Evolutionary conservation across 108 stramenopile species (phyloP).

Genomic region (Aurantiochytrium sp.): DNA sequence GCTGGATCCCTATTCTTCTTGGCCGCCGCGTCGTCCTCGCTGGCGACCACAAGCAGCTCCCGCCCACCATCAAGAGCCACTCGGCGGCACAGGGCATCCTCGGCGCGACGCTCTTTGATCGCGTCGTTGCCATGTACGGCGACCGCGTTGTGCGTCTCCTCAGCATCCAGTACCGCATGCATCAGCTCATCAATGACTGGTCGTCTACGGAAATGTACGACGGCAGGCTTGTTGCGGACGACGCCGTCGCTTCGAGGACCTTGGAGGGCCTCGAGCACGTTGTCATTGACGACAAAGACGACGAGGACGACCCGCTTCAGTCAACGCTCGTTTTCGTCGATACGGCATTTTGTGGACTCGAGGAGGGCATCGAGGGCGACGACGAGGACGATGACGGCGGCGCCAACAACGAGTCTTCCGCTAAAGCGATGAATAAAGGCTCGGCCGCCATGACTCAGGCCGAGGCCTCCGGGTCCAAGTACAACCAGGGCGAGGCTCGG

Average conservation of each 20-base stretch:
- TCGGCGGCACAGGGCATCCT: conserved; percentile 57
- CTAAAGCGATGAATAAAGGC: too few species aligned
- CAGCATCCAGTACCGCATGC: conserved; percentile 93
- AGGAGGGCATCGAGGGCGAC: conserved; percentile 67
- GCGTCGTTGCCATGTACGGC: conserved; percentile 73
- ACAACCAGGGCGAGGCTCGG: conserved; percentile 86
- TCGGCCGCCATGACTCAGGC: not conserved
- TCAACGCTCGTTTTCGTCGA: conserved; percentile 76
- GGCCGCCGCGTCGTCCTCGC: conserved; percentile 80
- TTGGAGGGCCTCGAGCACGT: conserved; percentile 43
- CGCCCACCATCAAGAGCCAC: conserved; percentile 82
- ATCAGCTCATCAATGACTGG: conserved; percentile 82
- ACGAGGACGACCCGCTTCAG: not conserved
- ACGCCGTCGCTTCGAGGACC: not conserved
- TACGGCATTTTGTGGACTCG: conserved; percentile 85
- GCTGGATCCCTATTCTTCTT: conserved; percentile 83
- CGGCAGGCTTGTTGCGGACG: conserved; percentile 50
- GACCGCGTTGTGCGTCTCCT: conserved; percentile 70
- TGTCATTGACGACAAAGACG: too few species aligned
- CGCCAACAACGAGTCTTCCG: not conserved
- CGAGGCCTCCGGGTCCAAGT: conserved; percentile 82
- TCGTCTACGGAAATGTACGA: conserved; percentile 80
- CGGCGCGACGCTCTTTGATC: conserved; percentile 83
- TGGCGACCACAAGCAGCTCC: conserved; percentile 92
- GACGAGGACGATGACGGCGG: conserved; percentile 38